Conservation (phyloP, 1,139 yeast genomes). For the Hemisphaericaspora lyxosophila region DNA sequence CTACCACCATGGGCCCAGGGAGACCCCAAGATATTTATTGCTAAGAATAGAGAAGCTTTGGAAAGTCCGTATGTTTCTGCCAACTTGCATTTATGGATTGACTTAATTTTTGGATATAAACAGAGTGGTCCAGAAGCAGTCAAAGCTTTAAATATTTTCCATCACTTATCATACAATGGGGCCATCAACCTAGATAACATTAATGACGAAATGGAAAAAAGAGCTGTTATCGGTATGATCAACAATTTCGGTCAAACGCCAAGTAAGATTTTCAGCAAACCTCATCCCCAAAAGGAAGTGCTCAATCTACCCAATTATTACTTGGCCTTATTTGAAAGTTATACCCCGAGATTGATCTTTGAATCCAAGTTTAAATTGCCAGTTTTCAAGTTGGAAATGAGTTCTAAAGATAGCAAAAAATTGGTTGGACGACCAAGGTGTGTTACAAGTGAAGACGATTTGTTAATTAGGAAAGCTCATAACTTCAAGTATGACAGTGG, state of each 20-base stretch:
- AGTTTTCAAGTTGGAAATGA: slow-evolving; percentile 40
- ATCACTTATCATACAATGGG: slow-evolving; percentile 79
- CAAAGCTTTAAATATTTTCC: slow-evolving; percentile 69
- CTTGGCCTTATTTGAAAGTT: slow-evolving; percentile 22
- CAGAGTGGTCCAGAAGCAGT: slow-evolving; percentile 73
- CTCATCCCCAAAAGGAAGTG: slow-evolving; percentile 57
- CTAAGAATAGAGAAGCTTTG: slow-evolving; percentile 74
- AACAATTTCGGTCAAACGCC: slow-evolving; percentile 94
- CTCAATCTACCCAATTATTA: slow-evolving; percentile 37
- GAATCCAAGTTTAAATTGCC: slow-evolving; percentile 38
- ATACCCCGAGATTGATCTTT: slow-evolving; percentile 29
- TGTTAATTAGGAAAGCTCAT: slow-evolving; percentile 38
- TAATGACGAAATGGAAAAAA: slow-evolving; percentile 67
- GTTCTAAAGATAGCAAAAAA: slow-evolving; percentile 28
- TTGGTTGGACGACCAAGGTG: slow-evolving; percentile 51
- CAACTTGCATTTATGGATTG: slow-evolving; percentile 79
- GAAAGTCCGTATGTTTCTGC: slow-evolving; percentile 79
- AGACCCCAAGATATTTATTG: slow-evolving; percentile 69
- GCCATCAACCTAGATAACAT: slow-evolving; percentile 74
- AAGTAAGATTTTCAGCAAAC: slow-evolving; percentile 58
- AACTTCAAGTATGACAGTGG: slow-evolving; percentile 29
- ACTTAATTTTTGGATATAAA: slow-evolving; percentile 73
- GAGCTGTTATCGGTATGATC: slow-evolving; percentile 77
- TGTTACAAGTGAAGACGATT: slow-evolving; percentile 37
- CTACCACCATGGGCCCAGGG: slow-evolving; percentile 83